phyloP scores from a whole-genome alignment of 106 monocot species.

The Apostasia ramifera region DNA sequence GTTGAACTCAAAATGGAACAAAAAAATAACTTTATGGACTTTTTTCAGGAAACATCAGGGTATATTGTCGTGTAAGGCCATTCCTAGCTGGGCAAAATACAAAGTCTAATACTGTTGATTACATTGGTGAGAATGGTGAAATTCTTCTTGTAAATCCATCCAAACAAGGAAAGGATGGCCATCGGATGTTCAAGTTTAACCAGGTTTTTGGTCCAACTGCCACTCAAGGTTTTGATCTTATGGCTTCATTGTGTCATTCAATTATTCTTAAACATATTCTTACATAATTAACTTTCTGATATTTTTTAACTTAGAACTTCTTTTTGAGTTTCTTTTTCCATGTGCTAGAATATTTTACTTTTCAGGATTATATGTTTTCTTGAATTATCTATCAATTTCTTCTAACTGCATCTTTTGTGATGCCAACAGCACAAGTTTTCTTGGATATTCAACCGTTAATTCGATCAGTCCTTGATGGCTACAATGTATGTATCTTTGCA shows the following conservation, averaged over 20 bases:
- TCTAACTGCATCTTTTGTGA: background rate
- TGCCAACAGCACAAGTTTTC: constrained; percentile 60
- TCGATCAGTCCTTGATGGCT: constrained; percentile 93
- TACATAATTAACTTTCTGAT: background rate
- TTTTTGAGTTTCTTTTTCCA: background rate
- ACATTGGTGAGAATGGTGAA: constrained; percentile 82
- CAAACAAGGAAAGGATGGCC: constrained; percentile 84
- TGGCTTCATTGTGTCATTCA: too few species aligned
- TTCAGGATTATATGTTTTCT: background rate
- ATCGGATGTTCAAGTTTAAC: constrained; percentile 92
- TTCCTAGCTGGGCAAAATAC: constrained; percentile 77
- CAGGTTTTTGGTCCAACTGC: constrained; percentile 59
- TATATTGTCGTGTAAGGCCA: constrained; percentile 92
- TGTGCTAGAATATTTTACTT: background rate
- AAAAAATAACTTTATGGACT: background rate
- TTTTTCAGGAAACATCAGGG: constrained; percentile 83
- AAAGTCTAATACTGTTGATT: constrained; percentile 58
- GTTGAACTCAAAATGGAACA: background rate
- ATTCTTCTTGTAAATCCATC: constrained; percentile 70
- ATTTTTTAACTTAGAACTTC: background rate
- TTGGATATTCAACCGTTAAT: constrained; percentile 84
- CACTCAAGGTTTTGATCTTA: constrained; percentile 67
- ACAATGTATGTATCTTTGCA: constrained; percentile 96
- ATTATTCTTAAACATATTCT: background rate
- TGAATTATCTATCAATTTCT: background rate